Conservation (phyloP, 2,329 filamentous ascomycete species). For the Colletotrichum kahawae region DNA sequence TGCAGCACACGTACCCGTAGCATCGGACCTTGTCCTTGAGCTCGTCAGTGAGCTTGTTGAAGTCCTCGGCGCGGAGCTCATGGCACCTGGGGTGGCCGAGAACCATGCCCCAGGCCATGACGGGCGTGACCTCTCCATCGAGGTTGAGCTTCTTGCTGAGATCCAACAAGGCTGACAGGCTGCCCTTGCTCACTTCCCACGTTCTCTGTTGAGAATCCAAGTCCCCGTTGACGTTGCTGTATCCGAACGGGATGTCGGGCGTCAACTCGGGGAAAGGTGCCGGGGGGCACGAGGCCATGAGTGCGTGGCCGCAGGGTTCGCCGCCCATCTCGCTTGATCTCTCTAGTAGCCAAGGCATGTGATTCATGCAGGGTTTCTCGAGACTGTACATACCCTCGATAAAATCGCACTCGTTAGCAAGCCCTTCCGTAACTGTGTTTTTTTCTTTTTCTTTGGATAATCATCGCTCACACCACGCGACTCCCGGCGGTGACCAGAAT, state of each 20-base stretch:
- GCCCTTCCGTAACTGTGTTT: conserved; percentile 28
- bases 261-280: conserved; percentile 59
- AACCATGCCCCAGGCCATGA: conserved; percentile 92
- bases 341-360: conserved; percentile 80
- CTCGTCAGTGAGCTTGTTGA: conserved; percentile 74
- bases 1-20: conserved; percentile 81
- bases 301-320: conserved; percentile 82
- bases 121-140: conserved; percentile 90
- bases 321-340: conserved; percentile 62
- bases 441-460: background rate
- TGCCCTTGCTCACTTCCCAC: conserved; percentile 77
- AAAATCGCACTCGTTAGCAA: conserved; percentile 50
- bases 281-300: conserved; percentile 92
- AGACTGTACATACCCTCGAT: conserved; percentile 62
- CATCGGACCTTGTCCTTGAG: conserved; percentile 84
- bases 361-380: conserved; percentile 92
- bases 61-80: conserved; percentile 71
- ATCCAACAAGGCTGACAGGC: conserved; percentile 82
- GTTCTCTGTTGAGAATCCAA: conserved; percentile 69
- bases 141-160: conserved; percentile 83
- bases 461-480: conserved; percentile 14
- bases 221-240: conserved; percentile 38
- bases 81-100: conserved; percentile 72
- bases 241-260: conserved; percentile 58
- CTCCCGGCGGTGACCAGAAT: conserved; percentile 11